Conservation (phyloP, 148 eudicot species). For the Cornus controversa region DNA sequence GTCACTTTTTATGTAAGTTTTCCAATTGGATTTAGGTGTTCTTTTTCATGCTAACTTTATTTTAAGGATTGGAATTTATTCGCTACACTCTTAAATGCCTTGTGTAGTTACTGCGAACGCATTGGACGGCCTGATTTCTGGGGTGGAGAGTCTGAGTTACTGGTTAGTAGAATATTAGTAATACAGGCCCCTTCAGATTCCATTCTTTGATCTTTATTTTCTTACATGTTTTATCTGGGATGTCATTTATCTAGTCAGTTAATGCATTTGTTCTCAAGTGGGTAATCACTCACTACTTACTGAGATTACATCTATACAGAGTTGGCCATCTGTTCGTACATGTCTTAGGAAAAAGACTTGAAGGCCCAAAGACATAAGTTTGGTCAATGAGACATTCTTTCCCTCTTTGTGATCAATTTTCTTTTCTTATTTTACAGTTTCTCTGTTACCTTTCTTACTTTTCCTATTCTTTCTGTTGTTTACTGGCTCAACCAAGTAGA, state of each 20-base stretch:
- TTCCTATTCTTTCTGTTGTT: no score
- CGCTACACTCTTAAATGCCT: not conserved
- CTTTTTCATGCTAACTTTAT: conserved; percentile 1
- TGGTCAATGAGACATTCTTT: not conserved
- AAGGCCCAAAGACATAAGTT: not conserved
- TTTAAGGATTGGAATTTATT: not conserved
- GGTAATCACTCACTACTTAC: not conserved
- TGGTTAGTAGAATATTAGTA: conserved; percentile 53
- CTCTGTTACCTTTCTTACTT: no score
- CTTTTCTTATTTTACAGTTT: no score
- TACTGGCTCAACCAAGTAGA: no score
- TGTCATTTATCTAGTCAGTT: not conserved
- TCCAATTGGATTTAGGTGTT: not conserved
- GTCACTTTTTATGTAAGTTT: not conserved
- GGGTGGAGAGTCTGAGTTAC: conserved; percentile 98
- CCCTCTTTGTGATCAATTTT: not conserved
- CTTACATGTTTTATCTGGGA: not conserved
- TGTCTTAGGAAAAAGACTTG: no score
- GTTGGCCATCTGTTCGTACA: not conserved
- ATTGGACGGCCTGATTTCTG: conserved; percentile 84
- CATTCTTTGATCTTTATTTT: not conserved
- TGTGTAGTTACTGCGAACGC: conserved; percentile 84
- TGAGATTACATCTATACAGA: not conserved
- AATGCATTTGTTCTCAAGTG: not conserved
- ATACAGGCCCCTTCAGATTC: not conserved